These are phyloP conservation scores for Xylaria sp. DNA, from an alignment of 2,329 filamentous ascomycete species.

Conservation along the genomic window DNA sequence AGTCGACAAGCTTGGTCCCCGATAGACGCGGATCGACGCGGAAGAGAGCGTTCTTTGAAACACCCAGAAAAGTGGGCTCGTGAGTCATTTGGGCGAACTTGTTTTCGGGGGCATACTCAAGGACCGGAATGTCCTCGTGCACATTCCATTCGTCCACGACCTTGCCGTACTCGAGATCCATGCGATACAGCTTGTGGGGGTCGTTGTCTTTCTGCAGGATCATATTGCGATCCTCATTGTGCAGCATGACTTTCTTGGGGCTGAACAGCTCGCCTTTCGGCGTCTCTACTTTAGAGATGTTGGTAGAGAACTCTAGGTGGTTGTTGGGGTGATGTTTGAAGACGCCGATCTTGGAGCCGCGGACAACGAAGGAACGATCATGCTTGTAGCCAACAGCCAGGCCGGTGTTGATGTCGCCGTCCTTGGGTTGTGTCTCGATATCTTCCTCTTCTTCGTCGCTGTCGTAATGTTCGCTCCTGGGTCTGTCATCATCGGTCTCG, in stretches of 20 bases:
- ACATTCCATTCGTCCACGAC: slow-evolving; percentile 99
- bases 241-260: slow-evolving; percentile 96
- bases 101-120: slow-evolving; percentile 92
- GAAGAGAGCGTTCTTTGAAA: slow-evolving; percentile 92
- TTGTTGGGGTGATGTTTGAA: slow-evolving; percentile 97
- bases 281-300: slow-evolving; percentile 94
- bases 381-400: slow-evolving; percentile 97
- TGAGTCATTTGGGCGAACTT: slow-evolving; percentile 98
- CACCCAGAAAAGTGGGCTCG: slow-evolving; percentile 93
- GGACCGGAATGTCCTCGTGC: slow-evolving; percentile 93
- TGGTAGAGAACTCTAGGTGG: slow-evolving; percentile 93
- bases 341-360: slow-evolving; percentile 97
- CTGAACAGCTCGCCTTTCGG: slow-evolving; percentile 88
- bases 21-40: slow-evolving; percentile 90
- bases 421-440: slow-evolving; percentile 72
- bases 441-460: slow-evolving; percentile 83
- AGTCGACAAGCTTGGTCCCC: slow-evolving; percentile 92
- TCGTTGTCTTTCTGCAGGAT: slow-evolving; percentile 85
- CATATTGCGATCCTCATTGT: slow-evolving; percentile 89
- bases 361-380: slow-evolving; percentile 95
- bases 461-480: slow-evolving; percentile 75
- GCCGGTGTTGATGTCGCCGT: slow-evolving; percentile 90
- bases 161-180: slow-evolving; percentile 98
- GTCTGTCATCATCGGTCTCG: slow-evolving; percentile 70
- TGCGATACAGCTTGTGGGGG: slow-evolving; percentile 91